A percentile compares a stretch with the other conserved stretches of the same genome.
Evolutionary conservation across 1,139 yeast species (phyloP).

Genomic region (Hyphopichia burtonii): DNA sequence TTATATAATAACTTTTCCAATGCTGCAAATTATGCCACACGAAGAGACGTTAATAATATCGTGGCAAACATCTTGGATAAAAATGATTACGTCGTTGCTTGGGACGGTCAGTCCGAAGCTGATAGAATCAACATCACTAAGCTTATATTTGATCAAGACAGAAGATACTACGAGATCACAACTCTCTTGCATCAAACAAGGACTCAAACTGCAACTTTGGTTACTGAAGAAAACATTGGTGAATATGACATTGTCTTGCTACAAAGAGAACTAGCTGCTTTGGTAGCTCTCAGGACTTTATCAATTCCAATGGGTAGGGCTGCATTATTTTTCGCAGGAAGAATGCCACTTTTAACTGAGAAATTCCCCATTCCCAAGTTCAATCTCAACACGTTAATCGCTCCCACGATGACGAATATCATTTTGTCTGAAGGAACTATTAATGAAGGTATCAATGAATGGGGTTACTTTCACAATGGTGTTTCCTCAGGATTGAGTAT

Average conservation of each 20-base stretch:
- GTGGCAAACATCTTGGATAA: conserved; percentile 46
- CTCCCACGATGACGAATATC: conserved; percentile 67
- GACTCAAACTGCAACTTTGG: conserved; percentile 51
- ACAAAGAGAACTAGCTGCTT: conserved; percentile 64
- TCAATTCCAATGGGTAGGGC: conserved; percentile 80
- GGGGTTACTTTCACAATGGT: conserved; percentile 95
- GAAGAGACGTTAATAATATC: conserved; percentile 50
- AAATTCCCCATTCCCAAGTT: conserved; percentile 77
- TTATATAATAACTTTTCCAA: conserved; percentile 12
- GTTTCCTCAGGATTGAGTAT: conserved; percentile 84
- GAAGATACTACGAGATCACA: conserved; percentile 78
- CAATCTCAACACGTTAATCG: conserved; percentile 64
- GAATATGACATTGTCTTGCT: conserved; percentile 59
- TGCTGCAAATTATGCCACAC: conserved; percentile 10
- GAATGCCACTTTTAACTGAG: conserved; percentile 81
- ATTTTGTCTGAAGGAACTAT: conserved; percentile 57
- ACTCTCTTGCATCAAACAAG: conserved; percentile 69
- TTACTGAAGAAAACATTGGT: conserved; percentile 33
- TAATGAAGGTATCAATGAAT: conserved; percentile 52
- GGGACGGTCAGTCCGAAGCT: conserved; percentile 70
- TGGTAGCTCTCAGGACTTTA: conserved; percentile 70
- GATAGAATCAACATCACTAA: conserved; percentile 66
- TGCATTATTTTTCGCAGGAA: conserved; percentile 65
- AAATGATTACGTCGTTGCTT: conserved; percentile 49
- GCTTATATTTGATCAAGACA: conserved; percentile 71